Conservation (phyloP, 2,329 filamentous ascomycete genomes). For the Aureobasidium sp. region DNA sequence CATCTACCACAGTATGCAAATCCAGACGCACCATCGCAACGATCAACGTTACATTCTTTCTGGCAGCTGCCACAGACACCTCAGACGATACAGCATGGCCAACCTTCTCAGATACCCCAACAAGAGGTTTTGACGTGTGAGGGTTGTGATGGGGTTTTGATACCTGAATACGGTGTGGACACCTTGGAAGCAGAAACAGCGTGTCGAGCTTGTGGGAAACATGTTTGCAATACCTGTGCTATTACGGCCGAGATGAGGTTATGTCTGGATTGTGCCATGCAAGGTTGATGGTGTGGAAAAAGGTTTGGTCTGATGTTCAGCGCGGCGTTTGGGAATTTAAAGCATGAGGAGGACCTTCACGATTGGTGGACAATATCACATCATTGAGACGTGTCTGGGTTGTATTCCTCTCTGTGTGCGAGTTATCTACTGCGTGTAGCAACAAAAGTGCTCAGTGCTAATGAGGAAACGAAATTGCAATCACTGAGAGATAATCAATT, state of each 20-base stretch:
- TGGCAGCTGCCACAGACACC: slow-evolving; percentile 35
- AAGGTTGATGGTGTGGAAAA: background rate
- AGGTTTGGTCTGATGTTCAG: background rate
- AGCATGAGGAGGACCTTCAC: background rate
- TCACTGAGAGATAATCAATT: no score
- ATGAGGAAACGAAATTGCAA: no score
- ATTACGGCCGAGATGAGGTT: slow-evolving; percentile 32
- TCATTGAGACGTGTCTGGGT: background rate
- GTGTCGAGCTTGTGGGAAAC: slow-evolving; percentile 34
- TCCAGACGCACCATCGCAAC: slow-evolving; percentile 26
- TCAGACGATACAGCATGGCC: no score
- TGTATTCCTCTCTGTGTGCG: no score
- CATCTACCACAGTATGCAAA: background rate
- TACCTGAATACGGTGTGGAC: slow-evolving; percentile 30
- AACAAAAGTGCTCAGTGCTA: no score
- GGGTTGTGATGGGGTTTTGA: slow-evolving; percentile 37
- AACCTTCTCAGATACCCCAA: background rate
- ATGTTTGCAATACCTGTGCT: slow-evolving; percentile 38
- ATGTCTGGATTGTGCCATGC: slow-evolving; percentile 36
- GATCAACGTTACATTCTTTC: slow-evolving; percentile 42
- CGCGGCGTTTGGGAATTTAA: background rate
- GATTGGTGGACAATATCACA: background rate
- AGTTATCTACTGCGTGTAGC: no score
- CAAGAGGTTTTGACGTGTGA: slow-evolving; percentile 31
- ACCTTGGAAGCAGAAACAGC: slow-evolving; percentile 31